Evolutionary conservation across 2,329 filamentous ascomycete species (phyloP), one percentile per base, ranked within the genome.

Genomic region (Colletotrichum truncatum): DNA sequence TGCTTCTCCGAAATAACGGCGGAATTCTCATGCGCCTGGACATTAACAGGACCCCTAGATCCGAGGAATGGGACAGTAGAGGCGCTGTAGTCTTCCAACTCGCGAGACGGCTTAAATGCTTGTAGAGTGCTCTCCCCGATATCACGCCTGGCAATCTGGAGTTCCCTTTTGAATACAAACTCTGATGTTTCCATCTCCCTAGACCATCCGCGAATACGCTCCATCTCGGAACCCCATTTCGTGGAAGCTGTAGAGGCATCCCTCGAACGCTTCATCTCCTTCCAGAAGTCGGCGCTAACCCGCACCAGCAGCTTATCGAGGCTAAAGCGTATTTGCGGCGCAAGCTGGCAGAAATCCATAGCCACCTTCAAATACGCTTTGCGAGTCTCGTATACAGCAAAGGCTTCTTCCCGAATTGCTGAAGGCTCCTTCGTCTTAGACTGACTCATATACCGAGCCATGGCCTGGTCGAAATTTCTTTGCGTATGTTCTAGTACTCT

Each of bases 171-270:
- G 77, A 98, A 97, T 4, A 90, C 84, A 41, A 88, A 86, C 77
- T 98, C 96, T n/a, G 91, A 91, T 52, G 89, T 85, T 78, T 98
- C 95, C 92, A 99, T 95, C 76, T 98, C 94, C 73, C 91, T 93
- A 62, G 93, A 91, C 96, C 96, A 99, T 30, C 94, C 94, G 66
- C 91, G 89, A 58, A 99, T 90, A 18, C 96, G 89, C 69, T 98
- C 94, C 86, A 99, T 94, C 76, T 98, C 96, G 26, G 85, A 81
- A 12, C 85, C 87, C 84, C 89, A 93, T 69, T 89, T 89, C 4
- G 85, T 83, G 53, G 94, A 90, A 28, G 84, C 85, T 16, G 83
- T 82, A 16, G 89, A 86, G 3, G 86, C 83, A 57, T 95, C 93
- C 54, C 91, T 84, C 1, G 91, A 87, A 3, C 85, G 82, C 72